Percentiles rank a stretch among this genome's conserved stretches.
Conservation (phyloP, 305 asterid genomes). For the Petunia hybrid region DNA sequence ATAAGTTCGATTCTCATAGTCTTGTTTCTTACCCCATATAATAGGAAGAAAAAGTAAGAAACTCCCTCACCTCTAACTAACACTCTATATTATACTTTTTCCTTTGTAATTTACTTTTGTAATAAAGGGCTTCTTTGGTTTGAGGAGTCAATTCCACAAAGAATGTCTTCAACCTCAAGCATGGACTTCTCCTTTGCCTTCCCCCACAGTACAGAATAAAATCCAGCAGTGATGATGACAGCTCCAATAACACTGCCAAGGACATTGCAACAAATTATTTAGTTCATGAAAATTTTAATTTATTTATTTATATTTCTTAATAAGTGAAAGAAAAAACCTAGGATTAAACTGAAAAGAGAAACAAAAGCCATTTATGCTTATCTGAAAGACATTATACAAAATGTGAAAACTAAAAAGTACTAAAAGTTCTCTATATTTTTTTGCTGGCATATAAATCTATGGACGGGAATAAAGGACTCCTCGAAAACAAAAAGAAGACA, state of each 20-base stretch:
- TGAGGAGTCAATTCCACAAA: constrained; percentile 30
- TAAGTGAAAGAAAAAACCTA: no score
- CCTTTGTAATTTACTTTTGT: not conserved
- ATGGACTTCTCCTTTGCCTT: constrained; percentile 27
- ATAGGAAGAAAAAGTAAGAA: no score
- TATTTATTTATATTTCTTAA: no score
- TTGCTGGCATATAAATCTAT: no score
- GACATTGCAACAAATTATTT: not conserved
- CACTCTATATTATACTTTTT: not conserved
- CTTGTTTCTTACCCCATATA: no score
- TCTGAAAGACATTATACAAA: no score
- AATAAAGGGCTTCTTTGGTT: not conserved
- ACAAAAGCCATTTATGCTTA: not conserved
- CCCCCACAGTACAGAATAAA: constrained; percentile 47
- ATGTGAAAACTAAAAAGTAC: no score
- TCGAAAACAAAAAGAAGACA: not conserved
- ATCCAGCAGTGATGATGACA: constrained; percentile 37
- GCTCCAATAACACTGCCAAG: constrained; percentile 44
- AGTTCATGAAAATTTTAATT: not conserved
- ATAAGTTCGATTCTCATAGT: no score
- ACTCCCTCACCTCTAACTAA: not conserved
- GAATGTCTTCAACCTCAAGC: not conserved
- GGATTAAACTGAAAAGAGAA: not conserved
- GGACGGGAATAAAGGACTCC: no score
- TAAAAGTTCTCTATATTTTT: no score